These are phyloP conservation scores for Martiniozyma asiatica DNA, from an alignment of 1,139 yeast species.

Conservation along the genomic window DNA sequence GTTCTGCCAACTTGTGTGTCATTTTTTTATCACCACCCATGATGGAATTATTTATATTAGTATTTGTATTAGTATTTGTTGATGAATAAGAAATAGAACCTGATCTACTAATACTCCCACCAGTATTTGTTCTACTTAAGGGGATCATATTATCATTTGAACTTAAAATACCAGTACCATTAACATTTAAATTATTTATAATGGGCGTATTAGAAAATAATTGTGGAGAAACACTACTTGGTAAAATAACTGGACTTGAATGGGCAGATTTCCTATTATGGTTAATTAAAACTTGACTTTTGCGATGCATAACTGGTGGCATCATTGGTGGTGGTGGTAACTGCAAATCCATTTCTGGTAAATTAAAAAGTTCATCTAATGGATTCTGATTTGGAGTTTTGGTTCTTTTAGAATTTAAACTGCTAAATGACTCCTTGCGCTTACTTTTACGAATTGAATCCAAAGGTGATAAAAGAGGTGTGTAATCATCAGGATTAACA, in stretches of 20 bases:
- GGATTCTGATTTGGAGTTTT: too few species aligned
- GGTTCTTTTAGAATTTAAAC: too few species aligned
- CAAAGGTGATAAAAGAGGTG: too few species aligned
- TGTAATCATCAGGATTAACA: too few species aligned
- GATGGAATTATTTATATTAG: conserved; percentile 3
- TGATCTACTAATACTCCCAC: too few species aligned
- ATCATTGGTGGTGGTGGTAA: conserved; percentile 18
- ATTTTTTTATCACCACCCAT: conserved; percentile 41
- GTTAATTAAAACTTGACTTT: conserved; percentile 21
- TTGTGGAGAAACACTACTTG: conserved; percentile 11
- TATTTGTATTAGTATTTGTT: not conserved
- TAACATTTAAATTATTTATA: not conserved
- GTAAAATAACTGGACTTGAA: conserved; percentile 24
- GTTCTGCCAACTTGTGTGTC: conserved; percentile 89
- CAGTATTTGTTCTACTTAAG: too few species aligned
- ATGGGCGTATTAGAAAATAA: not conserved
- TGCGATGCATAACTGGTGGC: conserved; percentile 6
- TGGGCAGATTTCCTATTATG: conserved; percentile 29
- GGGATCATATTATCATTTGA: too few species aligned
- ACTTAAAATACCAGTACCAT: too few species aligned
- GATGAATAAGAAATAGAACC: not conserved
- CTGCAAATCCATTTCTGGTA: conserved; percentile 14
- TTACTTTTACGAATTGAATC: too few species aligned
- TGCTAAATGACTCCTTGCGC: too few species aligned
- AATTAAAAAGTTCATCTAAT: too few species aligned